Evolutionary conservation across 345 rosid species (phyloP), one percentile per base, ranked within the genome.

Genomic region (Euphorbia peplus): DNA sequence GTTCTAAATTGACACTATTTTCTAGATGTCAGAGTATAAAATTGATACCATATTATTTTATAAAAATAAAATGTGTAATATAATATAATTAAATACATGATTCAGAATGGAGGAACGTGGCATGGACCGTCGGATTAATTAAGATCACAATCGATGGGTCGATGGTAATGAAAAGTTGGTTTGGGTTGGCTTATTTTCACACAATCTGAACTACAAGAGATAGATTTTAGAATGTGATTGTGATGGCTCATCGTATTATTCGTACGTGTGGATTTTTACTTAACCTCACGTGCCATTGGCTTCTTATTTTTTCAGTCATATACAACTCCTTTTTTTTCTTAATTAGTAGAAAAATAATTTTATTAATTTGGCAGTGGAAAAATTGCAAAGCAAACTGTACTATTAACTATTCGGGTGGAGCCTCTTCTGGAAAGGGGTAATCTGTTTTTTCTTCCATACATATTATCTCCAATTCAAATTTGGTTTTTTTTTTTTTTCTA

Each of bases 321-420:
- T 42, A 2, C 9, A 42, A 42, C 8, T 14, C 47, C 47, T 42
- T 42, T 42, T 42, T 35, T 8, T 35, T 35, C 39, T 35, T 35
- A 35, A 3, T 35, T 35, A n/a, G n/a, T n/a, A n/a, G n/a, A n/a
- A n/a, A n/a, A n/a, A n/a, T n/a, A n/a, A 0, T 19, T n/a, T 19
- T 8, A 16, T 0, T 24, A 5, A 11, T 13, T 56, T 16, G 37
- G 6, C n/a, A 13, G 62, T 32, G 19, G n/a, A 5, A 26, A 19
- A 0, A 24, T 22, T 15, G 21, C 5, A 11, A 22, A n/a, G n/a
- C n/a, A n/a, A n/a, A n/a, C n/a, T n/a, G n/a, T n/a, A n/a, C n/a
- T n/a, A n/a, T n/a, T n/a, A n/a, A n/a, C n/a, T 22, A 8, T 16
- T 53, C 18, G 18, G 52, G 68, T 70, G 67, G 67, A 70, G 67